Percentiles rank a stretch among this genome's conserved stretches.
phyloP scores from a whole-genome alignment of 2,329 filamentous ascomycete genomes.

The Lachnellula hyalina region DNA sequence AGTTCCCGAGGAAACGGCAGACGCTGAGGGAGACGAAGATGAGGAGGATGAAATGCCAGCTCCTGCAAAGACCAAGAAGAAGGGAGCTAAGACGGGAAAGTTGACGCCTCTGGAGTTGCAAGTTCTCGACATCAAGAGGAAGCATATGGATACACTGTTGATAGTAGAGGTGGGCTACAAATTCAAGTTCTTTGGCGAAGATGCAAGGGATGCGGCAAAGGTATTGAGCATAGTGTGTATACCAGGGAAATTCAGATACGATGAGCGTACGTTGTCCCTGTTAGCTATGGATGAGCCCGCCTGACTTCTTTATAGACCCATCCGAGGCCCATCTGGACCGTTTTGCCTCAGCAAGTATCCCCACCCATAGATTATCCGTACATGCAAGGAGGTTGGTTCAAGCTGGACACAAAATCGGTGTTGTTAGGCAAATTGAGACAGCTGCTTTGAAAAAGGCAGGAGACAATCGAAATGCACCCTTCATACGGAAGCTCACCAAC shows the following conservation, averaged over 20 bases:
- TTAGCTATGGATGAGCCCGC: conserved; percentile 7
- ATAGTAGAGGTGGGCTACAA: conserved; percentile 98
- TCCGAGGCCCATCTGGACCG: conserved; percentile 88
- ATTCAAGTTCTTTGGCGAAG: conserved; percentile 94
- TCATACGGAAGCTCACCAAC: conserved; percentile 88
- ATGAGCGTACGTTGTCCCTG: conserved; percentile 60
- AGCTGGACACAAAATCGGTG: conserved; percentile 91
- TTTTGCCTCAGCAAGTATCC: conserved; percentile 94
- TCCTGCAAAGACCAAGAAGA: conserved; percentile 56
- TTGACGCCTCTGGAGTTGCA: conserved; percentile 93
- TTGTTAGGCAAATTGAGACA: conserved; percentile 91
- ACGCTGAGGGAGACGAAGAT: conserved; percentile 53
- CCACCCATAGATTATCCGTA: conserved; percentile 83
- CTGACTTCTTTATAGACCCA: conserved; percentile 47
- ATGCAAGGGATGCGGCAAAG: conserved; percentile 82
- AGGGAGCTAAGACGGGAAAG: conserved; percentile 65
- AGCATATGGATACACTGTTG: conserved; percentile 82
- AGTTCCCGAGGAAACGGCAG: conserved; percentile 48
- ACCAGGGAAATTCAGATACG: conserved; percentile 88
- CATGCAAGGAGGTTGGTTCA: conserved; percentile 90
- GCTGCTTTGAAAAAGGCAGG: conserved; percentile 92
- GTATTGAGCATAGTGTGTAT: conserved; percentile 95
- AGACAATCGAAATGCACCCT: conserved; percentile 89
- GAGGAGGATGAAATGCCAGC: conserved; percentile 47
- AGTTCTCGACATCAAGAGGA: conserved; percentile 87